phyloP scores from a whole-genome alignment of 1,284 basidiomycete species.

The Cronartium ribicola region DNA sequence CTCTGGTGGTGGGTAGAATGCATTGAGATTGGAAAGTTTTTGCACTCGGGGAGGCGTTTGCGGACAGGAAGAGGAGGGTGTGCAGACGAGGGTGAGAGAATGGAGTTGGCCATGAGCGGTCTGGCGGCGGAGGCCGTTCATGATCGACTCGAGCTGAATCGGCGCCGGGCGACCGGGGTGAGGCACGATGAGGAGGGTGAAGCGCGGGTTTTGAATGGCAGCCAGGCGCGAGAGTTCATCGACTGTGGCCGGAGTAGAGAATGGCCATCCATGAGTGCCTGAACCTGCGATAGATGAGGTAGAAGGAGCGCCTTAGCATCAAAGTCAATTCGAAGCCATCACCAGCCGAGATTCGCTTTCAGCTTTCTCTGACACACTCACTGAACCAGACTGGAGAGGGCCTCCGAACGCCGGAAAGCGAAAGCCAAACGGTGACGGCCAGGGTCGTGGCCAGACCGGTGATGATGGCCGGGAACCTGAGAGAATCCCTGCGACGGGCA shows the following conservation, averaged over 20 bases:
- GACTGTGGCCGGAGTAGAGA: too few relatives aligned
- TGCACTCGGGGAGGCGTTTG: background rate
- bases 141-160: background rate
- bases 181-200: background rate
- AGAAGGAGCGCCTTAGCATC: too few relatives aligned
- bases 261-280: too few relatives aligned
- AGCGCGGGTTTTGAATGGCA: too few relatives aligned
- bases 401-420: background rate
- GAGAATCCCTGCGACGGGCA: background rate
- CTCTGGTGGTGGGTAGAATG: constrained; percentile 3
- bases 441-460: background rate
- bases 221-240: too few relatives aligned
- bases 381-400: background rate
- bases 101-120: background rate
- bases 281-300: too few relatives aligned
- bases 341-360: background rate
- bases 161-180: background rate
- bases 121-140: background rate
- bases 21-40: background rate
- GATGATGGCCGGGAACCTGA: background rate
- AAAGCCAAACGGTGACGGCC: background rate
- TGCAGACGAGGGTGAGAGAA: background rate
- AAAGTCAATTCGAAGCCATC: background rate
- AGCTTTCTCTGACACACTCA: too few relatives aligned
- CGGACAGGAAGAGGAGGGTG: background rate